These are phyloP conservation scores for Aspergillus sp. DNA, from an alignment of 2,329 filamentous ascomycete genomes.

Conservation along the genomic window DNA sequence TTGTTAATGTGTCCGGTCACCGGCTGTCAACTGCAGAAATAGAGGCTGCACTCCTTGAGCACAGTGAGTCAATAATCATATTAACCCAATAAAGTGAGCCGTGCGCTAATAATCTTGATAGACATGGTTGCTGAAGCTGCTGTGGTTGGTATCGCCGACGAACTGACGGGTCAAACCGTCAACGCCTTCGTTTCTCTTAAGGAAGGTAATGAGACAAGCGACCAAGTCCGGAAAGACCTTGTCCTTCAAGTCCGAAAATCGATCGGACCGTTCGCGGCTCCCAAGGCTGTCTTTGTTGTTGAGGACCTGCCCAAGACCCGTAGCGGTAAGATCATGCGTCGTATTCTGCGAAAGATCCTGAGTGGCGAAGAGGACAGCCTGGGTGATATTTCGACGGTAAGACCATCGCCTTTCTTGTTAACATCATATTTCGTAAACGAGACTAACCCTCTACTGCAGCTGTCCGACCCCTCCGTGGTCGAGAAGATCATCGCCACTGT, in stretches of 20 bases:
- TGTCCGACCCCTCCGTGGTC: constrained; percentile 87
- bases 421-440: not conserved
- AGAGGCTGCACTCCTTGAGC: constrained; percentile 93
- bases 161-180: constrained; percentile 94
- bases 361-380: constrained; percentile 96
- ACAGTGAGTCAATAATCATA: constrained; percentile 53
- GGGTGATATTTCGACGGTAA: constrained; percentile 86
- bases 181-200: constrained; percentile 96
- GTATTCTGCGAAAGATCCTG: constrained; percentile 94
- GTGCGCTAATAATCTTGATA: constrained; percentile 22
- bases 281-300: constrained; percentile 88
- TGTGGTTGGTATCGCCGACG: constrained; percentile 88
- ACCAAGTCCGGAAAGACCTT: constrained; percentile 88
- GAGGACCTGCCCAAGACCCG: constrained; percentile 95
- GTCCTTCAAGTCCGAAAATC: constrained; percentile 94
- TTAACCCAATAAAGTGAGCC: not conserved
- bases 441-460: constrained; percentile 46
- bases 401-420: constrained; percentile 32
- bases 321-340: constrained; percentile 98
- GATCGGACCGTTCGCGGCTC: constrained; percentile 95
- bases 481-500: constrained; percentile 84
- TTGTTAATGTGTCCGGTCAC: constrained; percentile 97
- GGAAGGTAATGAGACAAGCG: constrained; percentile 71
- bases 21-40: constrained; percentile 96
- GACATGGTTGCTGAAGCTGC: constrained; percentile 80